Evolutionary conservation across 1,139 yeast genomes (phyloP).

Genomic region (Zygoascus hellenicus): DNA sequence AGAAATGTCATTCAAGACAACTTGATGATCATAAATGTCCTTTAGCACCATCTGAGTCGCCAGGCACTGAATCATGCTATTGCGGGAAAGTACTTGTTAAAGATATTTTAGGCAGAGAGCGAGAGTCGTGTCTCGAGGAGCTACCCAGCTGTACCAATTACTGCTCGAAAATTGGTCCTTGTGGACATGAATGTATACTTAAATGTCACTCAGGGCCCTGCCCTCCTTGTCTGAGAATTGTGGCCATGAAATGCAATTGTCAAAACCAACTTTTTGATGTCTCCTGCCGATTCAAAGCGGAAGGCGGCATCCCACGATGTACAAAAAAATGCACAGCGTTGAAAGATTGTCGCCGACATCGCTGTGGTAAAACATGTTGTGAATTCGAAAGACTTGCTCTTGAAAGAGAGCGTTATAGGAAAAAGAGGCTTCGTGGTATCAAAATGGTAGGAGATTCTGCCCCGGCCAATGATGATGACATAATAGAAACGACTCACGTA

Average conservation of each 20-base stretch:
- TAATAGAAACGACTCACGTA: constrained; percentile 70
- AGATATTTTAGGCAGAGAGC: constrained; percentile 38
- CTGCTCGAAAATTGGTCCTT: constrained; percentile 57
- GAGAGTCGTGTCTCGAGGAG: constrained; percentile 56
- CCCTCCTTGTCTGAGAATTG: constrained; percentile 48
- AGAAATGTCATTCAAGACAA: constrained; percentile 54
- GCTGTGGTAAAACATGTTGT: constrained; percentile 69
- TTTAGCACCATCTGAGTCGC: constrained; percentile 43
- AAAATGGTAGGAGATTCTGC: constrained; percentile 19
- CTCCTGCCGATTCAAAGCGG: constrained; percentile 55
- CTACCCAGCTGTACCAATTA: constrained; percentile 63
- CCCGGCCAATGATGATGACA: constrained; percentile 39
- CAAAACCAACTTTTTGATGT: constrained; percentile 47
- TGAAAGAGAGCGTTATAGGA: constrained; percentile 52
- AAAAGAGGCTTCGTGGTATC: constrained; percentile 39
- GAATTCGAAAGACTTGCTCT: constrained; percentile 57
- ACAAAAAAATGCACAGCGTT: constrained; percentile 69
- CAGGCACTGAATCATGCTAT: constrained; percentile 55
- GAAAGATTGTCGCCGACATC: constrained; percentile 76
- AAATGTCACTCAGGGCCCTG: constrained; percentile 77
- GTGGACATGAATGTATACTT: constrained; percentile 68
- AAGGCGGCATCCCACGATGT: constrained; percentile 56
- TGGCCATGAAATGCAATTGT: constrained; percentile 49
- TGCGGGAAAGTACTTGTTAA: constrained; percentile 57
- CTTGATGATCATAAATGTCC: constrained; percentile 49